Conservation (phyloP, 148 eudicot genomes). For the Suaeda aralocaspica region DNA sequence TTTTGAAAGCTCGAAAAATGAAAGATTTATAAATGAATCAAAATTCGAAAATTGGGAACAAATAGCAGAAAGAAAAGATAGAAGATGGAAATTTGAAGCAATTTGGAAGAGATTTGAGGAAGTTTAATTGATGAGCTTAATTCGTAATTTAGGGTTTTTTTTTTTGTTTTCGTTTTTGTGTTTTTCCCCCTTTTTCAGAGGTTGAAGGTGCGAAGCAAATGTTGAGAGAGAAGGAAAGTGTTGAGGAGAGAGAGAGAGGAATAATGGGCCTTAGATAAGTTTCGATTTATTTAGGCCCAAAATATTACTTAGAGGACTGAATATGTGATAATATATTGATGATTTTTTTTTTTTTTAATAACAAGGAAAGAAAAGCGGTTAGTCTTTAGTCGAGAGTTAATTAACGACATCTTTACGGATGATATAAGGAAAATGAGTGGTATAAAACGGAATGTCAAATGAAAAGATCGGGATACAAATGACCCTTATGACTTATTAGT, state of each 20-base stretch:
- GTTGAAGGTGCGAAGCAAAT: constrained; percentile 10
- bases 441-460: too few relatives aligned
- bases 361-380: too few relatives aligned
- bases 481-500: too few relatives aligned
- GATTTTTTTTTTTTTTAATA: too few relatives aligned
- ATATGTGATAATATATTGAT: too few relatives aligned
- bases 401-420: too few relatives aligned
- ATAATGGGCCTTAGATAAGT: background rate
- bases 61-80: background rate
- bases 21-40: background rate
- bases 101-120: background rate
- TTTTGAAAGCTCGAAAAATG: background rate
- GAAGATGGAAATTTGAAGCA: background rate
- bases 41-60: background rate
- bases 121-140: background rate
- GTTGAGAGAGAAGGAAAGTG: background rate
- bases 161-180: background rate
- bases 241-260: background rate
- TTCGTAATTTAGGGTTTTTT: constrained; percentile 13
- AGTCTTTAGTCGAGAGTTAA: too few relatives aligned
- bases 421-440: too few relatives aligned
- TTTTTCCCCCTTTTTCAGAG: background rate
- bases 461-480: too few relatives aligned
- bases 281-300: background rate
- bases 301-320: too few relatives aligned